Conservation (phyloP, 2,329 filamentous ascomycete species). For the Calonectria pteridis region DNA sequence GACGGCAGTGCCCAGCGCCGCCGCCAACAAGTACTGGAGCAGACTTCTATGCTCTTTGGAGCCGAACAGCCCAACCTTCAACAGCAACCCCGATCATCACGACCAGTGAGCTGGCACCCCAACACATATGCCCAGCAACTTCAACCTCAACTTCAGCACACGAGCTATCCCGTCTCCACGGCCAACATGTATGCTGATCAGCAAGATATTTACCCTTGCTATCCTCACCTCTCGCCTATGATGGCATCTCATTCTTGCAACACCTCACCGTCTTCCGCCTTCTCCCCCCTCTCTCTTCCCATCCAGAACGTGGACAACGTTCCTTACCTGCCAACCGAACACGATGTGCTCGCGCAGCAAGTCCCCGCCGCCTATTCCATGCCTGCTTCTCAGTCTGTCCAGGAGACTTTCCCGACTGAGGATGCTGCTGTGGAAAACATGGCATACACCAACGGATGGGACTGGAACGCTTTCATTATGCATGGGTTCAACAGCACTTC, state of each 20-base stretch:
- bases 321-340: slow-evolving; percentile 55
- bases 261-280: slow-evolving; percentile 66
- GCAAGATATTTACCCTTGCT: slow-evolving; percentile 55
- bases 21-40: slow-evolving; percentile 61
- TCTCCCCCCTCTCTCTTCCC: slow-evolving; percentile 66
- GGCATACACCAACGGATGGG: slow-evolving; percentile 35
- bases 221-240: slow-evolving; percentile 63
- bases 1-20: slow-evolving; percentile 60
- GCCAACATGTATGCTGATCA: slow-evolving; percentile 54
- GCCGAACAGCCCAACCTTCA: slow-evolving; percentile 27
- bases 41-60: slow-evolving; percentile 49
- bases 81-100: slow-evolving; percentile 53
- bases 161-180: slow-evolving; percentile 55
- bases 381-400: slow-evolving; percentile 32
- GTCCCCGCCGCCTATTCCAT: slow-evolving; percentile 44
- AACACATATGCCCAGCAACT: slow-evolving; percentile 63
- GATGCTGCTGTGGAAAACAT: slow-evolving; percentile 26
- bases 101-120: slow-evolving; percentile 84
- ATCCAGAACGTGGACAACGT: slow-evolving; percentile 55
- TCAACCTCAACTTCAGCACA: slow-evolving; percentile 53
- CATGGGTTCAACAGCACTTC: slow-evolving; percentile 62
- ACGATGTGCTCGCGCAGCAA: slow-evolving; percentile 52
- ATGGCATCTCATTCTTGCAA: slow-evolving; percentile 69
- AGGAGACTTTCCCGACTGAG: slow-evolving; percentile 50
- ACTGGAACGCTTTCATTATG: slow-evolving; percentile 62